Percentiles rank a stretch among this genome's conserved stretches.
Evolutionary conservation across 495 filamentous ascomycete genomes (phyloP).

Genomic region (Trichoderma asperelloides): DNA sequence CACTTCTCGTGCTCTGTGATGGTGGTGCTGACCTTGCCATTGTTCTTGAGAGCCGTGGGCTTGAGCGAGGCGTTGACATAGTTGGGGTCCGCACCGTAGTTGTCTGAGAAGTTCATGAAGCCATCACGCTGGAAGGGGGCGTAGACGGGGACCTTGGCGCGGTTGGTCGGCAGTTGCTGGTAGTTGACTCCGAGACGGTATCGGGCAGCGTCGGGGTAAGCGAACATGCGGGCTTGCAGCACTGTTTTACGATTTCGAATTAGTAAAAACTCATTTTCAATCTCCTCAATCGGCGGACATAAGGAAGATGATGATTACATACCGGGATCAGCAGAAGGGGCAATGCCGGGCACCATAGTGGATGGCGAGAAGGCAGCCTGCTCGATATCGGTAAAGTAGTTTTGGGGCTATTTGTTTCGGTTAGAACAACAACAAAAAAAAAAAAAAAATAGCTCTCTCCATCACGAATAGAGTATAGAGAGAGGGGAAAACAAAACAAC

Average conservation of each 20-base stretch:
- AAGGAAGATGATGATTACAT: background rate
- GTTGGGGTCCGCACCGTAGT: conserved; percentile 37
- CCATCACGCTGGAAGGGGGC: conserved; percentile 38
- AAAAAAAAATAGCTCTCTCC: too few relatives aligned
- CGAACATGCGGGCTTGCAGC: conserved; percentile 61
- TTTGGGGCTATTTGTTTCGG: conserved; percentile 27
- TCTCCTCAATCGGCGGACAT: background rate
- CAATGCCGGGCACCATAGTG: conserved; percentile 63
- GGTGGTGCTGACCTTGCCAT: conserved; percentile 7
- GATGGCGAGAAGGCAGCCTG: conserved; percentile 74
- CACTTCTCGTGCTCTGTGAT: conserved; percentile 21
- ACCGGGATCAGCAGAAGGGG: conserved; percentile 44
- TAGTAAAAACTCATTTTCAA: background rate
- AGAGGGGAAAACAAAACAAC: background rate
- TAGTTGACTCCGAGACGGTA: conserved; percentile 62
- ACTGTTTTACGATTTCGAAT: conserved; percentile 22
- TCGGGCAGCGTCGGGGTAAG: conserved; percentile 58
- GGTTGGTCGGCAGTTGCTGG: conserved; percentile 42
- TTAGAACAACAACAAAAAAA: background rate
- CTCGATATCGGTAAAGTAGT: conserved; percentile 74
- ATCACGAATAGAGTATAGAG: background rate
- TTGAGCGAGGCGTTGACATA: conserved; percentile 27
- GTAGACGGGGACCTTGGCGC: conserved; percentile 27
- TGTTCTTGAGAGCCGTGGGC: conserved; percentile 15
- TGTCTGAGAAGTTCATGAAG: conserved; percentile 23